Percentiles rank a stretch among this genome's conserved stretches.
Evolutionary conservation across 192 early-diverging fungal species (phyloP).

Genomic region (Dissophora ornata): DNA sequence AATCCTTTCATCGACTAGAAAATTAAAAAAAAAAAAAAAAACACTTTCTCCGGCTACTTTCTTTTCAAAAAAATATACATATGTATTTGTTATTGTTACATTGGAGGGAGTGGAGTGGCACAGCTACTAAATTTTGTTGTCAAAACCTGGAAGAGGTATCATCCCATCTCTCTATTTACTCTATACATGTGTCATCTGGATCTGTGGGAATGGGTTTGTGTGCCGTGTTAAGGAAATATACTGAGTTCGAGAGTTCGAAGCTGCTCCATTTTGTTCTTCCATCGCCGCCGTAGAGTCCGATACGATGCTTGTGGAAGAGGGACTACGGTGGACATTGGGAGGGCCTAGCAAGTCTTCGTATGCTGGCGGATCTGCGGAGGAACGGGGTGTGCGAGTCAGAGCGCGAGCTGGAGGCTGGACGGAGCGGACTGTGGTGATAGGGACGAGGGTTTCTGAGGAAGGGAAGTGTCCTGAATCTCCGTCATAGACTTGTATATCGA

Average conservation of each 20-base stretch:
- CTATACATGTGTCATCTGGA: no score
- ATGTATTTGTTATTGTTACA: no score
- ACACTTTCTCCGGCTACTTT: no score
- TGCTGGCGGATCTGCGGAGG: not conserved
- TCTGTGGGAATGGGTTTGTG: no score
- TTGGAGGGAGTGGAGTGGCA: no score
- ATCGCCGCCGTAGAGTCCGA: slow-evolving; percentile 5
- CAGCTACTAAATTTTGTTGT: no score
- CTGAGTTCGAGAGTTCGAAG: not conserved
- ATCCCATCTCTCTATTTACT: no score
- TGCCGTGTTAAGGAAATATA: no score
- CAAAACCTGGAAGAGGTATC: no score
- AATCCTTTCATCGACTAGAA: not conserved
- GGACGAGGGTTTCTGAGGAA: not conserved
- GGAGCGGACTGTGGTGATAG: not conserved
- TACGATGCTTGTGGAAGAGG: not conserved
- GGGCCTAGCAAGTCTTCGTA: not conserved
- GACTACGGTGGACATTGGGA: not conserved
- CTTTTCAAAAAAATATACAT: no score
- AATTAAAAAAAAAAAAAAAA: not conserved
- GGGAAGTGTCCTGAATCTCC: not conserved
- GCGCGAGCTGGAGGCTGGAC: not conserved
- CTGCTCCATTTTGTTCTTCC: no score
- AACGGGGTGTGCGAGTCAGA: not conserved
- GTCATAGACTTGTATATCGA: slow-evolving; percentile 7